Conservation (phyloP, 345 rosid genomes). For the Eucalyptus dawsonii region DNA sequence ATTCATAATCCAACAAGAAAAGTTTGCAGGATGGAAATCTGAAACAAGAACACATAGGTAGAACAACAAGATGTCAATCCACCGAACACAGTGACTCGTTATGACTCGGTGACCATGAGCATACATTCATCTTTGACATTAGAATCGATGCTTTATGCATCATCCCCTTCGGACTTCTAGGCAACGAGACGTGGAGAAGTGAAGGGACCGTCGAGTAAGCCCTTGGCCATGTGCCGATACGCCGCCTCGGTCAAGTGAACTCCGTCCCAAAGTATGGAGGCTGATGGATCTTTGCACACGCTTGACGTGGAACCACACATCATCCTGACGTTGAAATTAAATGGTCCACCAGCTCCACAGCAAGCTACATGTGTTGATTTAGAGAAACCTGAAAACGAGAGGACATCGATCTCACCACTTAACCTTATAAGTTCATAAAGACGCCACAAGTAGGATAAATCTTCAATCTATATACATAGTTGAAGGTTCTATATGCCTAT, state of each 20-base stretch:
- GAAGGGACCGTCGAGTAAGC: background rate
- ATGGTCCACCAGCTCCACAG: background rate
- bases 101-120: background rate
- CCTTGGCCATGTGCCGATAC: background rate
- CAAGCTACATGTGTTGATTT: background rate
- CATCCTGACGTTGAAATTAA: background rate
- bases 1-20: background rate
- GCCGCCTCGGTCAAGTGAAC: background rate
- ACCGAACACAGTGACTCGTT: background rate
- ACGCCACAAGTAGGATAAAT: background rate
- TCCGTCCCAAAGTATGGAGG: background rate
- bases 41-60: background rate
- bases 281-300: background rate
- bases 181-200: background rate
- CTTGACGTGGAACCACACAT: background rate
- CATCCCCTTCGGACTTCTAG: background rate
- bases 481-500: background rate
- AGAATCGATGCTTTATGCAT: background rate
- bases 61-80: background rate
- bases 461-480: background rate
- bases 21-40: background rate
- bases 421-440: background rate
- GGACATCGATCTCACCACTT: background rate
- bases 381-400: background rate
- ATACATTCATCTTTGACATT: background rate